Conservation (phyloP, 164 flowering plant genomes). For the Hamamelis virginiana region DNA sequence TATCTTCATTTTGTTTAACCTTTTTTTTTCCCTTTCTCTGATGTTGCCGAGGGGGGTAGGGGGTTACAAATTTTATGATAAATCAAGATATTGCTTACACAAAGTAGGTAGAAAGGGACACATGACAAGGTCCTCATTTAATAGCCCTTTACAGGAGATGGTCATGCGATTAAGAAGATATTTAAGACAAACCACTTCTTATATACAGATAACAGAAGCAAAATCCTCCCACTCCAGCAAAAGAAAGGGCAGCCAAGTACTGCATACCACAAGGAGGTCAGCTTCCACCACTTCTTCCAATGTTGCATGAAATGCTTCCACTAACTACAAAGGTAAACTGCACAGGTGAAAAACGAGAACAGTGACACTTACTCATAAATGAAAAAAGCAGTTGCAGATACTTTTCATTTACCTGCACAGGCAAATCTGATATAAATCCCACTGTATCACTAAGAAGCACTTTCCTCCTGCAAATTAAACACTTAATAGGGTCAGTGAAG, state of each 20-base stretch:
- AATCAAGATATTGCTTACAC: background rate
- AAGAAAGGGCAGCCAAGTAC: background rate
- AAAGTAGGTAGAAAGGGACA: background rate
- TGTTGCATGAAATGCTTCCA: constrained; percentile 97
- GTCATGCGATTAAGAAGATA: background rate
- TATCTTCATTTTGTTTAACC: background rate
- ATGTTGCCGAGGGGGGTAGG: background rate
- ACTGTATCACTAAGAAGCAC: constrained; percentile 95
- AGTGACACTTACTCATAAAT: background rate
- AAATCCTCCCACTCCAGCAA: background rate
- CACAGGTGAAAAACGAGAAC: background rate
- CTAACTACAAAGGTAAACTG: constrained; percentile 49
- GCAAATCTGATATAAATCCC: constrained; percentile 95
- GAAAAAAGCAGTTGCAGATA: background rate
- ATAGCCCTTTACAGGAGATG: background rate
- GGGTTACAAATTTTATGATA: background rate
- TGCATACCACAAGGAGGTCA: constrained; percentile 88
- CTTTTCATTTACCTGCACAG: constrained; percentile 68
- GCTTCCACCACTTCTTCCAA: constrained; percentile 98
- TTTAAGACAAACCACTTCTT: no score
- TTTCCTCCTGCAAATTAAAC: constrained; percentile 61
- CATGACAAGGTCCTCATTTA: background rate
- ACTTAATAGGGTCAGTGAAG: constrained; percentile 9
- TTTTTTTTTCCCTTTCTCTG: background rate
- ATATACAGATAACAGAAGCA: background rate